These are phyloP conservation scores for Arthrobotrys megalospora DNA, from an alignment of 2,329 filamentous ascomycete genomes.

Conservation along the genomic window DNA sequence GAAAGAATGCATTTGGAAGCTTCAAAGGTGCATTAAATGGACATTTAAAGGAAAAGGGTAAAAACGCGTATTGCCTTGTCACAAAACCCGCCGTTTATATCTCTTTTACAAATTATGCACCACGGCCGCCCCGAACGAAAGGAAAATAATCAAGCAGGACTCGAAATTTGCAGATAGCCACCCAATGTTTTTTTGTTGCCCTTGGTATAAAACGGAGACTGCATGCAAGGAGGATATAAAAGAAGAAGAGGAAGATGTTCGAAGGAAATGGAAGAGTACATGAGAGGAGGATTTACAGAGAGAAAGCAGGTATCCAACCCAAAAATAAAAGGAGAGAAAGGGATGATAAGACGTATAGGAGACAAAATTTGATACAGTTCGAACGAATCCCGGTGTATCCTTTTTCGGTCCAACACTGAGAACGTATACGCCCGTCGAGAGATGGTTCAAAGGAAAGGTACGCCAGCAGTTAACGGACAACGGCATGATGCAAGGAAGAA, in stretches of 20 bases:
- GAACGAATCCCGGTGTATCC: slow-evolving; percentile 47
- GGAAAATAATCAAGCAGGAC: slow-evolving; percentile 25
- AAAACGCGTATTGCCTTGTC: slow-evolving; percentile 61
- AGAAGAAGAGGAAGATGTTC: slow-evolving; percentile 30
- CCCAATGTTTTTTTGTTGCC: slow-evolving; percentile 61
- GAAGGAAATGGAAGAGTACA: slow-evolving; percentile 31
- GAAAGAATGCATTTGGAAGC: slow-evolving; percentile 60
- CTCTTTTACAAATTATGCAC: slow-evolving; percentile 61
- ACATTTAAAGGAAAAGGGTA: slow-evolving; percentile 60
- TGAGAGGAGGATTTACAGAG: slow-evolving; percentile 50
- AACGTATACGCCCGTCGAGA: slow-evolving; percentile 59
- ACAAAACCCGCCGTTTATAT: slow-evolving; percentile 61
- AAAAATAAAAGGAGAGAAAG: slow-evolving; percentile 37
- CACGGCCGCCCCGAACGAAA: slow-evolving; percentile 49
- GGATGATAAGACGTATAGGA: slow-evolving; percentile 44
- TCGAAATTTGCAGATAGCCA: slow-evolving; percentile 59
- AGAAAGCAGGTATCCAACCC: slow-evolving; percentile 60
- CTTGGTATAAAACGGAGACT: slow-evolving; percentile 62
- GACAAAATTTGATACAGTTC: slow-evolving; percentile 53
- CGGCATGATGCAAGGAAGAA: slow-evolving; percentile 56
- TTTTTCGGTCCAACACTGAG: slow-evolving; percentile 58
- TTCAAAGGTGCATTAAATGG: slow-evolving; percentile 61
- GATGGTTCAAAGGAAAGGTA: slow-evolving; percentile 57
- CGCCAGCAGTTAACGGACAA: slow-evolving; percentile 57
- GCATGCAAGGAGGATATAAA: slow-evolving; percentile 54